Conservation (phyloP, 192 early-diverging fungal genomes). For the Coemansia sp. region DNA sequence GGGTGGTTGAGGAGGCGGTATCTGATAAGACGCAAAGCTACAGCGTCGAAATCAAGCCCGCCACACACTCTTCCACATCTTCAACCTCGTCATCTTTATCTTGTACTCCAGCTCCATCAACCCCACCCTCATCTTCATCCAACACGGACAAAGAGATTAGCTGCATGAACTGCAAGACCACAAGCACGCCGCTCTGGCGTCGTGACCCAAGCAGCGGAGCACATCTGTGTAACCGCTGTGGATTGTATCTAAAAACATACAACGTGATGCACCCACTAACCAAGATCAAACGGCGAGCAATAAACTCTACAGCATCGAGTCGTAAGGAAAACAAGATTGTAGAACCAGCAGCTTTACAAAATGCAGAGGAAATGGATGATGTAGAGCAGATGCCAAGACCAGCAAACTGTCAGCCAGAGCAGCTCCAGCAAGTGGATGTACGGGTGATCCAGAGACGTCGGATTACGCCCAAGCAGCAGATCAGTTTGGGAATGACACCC, state of each 20-base stretch:
- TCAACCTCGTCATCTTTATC: too few species aligned
- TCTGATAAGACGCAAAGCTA: too few species aligned
- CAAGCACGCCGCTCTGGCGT: slow-evolving; percentile 75
- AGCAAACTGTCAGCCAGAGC: slow-evolving; percentile 37
- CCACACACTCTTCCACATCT: too few species aligned
- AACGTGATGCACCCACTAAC: slow-evolving; percentile 49
- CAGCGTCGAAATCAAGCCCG: too few species aligned
- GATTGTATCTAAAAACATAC: slow-evolving; percentile 53
- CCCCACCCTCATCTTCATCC: neutral
- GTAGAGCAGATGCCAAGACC: slow-evolving; percentile 58
- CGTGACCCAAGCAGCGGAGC: slow-evolving; percentile 60
- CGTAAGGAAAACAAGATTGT: neutral
- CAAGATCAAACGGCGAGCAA: slow-evolving; percentile 37
- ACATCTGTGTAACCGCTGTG: slow-evolving; percentile 79
- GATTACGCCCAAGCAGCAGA: slow-evolving; percentile 51
- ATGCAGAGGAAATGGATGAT: slow-evolving; percentile 56
- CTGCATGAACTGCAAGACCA: slow-evolving; percentile 78
- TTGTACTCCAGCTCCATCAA: too few species aligned
- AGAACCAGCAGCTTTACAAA: slow-evolving; percentile 39
- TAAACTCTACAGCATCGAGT: slow-evolving; percentile 7
- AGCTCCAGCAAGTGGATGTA: slow-evolving; percentile 16
- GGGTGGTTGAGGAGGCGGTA: neutral
- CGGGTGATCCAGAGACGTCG: slow-evolving; percentile 14
- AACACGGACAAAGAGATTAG: slow-evolving; percentile 7
- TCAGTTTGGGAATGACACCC: slow-evolving; percentile 44